phyloP scores from a whole-genome alignment of 2,329 filamentous ascomycete genomes.

The Xylaria hypoxylon region DNA sequence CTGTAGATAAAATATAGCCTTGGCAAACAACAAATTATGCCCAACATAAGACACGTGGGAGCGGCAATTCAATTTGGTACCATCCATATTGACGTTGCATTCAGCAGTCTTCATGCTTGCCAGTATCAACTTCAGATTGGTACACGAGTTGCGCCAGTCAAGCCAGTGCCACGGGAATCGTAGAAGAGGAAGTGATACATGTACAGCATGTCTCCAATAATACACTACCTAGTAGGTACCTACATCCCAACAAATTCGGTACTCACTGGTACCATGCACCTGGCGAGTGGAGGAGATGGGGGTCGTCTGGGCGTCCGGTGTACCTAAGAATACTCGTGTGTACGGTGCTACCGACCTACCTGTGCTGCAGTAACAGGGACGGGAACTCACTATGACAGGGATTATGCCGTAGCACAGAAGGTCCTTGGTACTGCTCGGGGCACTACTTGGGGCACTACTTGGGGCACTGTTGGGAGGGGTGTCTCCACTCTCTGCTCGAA shows the following conservation, averaged over 20 bases:
- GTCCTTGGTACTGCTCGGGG: too few species aligned
- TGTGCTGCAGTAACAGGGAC: conserved; percentile 2
- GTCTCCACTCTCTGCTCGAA: conserved; percentile 34
- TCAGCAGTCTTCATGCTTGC: conserved; percentile 23
- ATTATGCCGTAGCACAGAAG: conserved; percentile 19
- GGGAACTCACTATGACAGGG: conserved; percentile 7
- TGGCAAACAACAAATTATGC: conserved; percentile 25
- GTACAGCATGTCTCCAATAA: neutral
- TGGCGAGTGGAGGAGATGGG: conserved; percentile 13
- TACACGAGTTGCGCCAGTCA: conserved; percentile 29
- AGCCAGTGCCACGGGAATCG: conserved; percentile 28
- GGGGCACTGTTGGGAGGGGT: conserved; percentile 21
- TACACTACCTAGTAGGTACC: neutral
- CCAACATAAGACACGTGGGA: conserved; percentile 36
- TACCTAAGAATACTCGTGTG: too few species aligned
- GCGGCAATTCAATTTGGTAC: conserved; percentile 33
- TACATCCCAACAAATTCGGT: neutral
- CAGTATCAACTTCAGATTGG: conserved; percentile 16
- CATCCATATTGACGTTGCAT: conserved; percentile 25
- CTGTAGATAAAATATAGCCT: conserved; percentile 15
- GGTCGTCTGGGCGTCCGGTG: conserved; percentile 5
- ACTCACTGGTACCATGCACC: conserved; percentile 9
- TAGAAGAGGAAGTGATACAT: conserved; percentile 1
- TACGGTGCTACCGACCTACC: conserved; percentile 1
- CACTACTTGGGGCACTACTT: too few species aligned